Base-by-base conservation (phyloP, 495 filamentous ascomycete genomes). In the Trypethelium eluteriae region DNA sequence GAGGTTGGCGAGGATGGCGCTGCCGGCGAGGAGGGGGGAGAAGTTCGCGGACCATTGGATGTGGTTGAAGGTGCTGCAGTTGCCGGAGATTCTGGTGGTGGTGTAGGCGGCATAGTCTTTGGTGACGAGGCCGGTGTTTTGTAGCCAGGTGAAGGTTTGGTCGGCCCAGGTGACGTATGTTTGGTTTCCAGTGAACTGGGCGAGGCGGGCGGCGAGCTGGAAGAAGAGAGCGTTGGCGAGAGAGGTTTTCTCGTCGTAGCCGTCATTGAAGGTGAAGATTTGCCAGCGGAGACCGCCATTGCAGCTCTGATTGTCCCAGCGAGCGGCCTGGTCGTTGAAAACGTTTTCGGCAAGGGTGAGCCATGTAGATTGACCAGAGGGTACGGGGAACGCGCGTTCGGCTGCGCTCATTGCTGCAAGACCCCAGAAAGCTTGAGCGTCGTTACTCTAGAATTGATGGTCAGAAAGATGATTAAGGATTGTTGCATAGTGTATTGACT, bases 201-300 rank as follows among this genome's bases (percentile, higher is more conserved):
- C 89, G 62, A 96, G 77, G 9, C 92, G 83, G 1, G 91, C 85
- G 3, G 86, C 89, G 47, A 96, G 76, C 67, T 95, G 86, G 76
- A 94, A 89, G 77, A 93, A 91, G 65, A 86, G 84, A 3, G 87
- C 90, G 62, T 91, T 94, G 2, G 88, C 88, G 66, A 89, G 90
- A 32, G 89, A 81, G 74, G 91, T 93, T 76, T 93, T 89, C 79
- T 93, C 93, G 63, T 86, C 81, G 66, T 89, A 94, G 0, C 92
- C 92, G 62, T 83, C 85, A 69, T 94, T 92, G 66, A 82, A 88
- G 1, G 84, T 82, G 74, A 88, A 91, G 66, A 96, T 92, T 77
- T 96, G 91, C 92, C 92, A 96, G 18, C 83, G 76, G 59, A 96
- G 74, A 4, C 70, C 68, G 34, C 68, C 70, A 18, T 59, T 63